Evolutionary conservation across 495 filamentous ascomycete species (phyloP).

Genomic region (Aspergillus hancockii): DNA sequence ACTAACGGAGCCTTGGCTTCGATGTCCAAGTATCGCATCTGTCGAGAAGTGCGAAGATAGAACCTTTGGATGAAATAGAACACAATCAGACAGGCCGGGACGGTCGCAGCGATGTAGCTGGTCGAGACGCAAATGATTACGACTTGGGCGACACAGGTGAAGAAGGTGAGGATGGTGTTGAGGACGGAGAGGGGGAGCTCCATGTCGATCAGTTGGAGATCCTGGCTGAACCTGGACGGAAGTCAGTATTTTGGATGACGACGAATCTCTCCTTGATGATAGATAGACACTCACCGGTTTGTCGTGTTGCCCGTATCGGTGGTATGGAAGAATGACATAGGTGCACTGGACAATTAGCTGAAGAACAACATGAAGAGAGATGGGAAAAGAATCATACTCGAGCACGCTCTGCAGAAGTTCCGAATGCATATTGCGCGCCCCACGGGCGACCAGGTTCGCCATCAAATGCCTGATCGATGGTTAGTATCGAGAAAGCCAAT

Average conservation of each 20-base stretch:
- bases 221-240: slow-evolving; percentile 30
- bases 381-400: not conserved
- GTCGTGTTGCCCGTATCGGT: slow-evolving; percentile 28
- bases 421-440: not conserved
- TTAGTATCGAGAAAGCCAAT: not conserved
- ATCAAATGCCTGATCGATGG: not conserved
- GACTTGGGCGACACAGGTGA: slow-evolving; percentile 39
- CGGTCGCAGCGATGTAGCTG: slow-evolving; percentile 36
- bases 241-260: slow-evolving; percentile 28
- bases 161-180: slow-evolving; percentile 31
- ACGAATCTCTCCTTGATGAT: slow-evolving; percentile 20
- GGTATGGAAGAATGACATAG: slow-evolving; percentile 10
- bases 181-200: slow-evolving; percentile 39
- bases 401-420: not conserved
- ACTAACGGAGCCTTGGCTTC: slow-evolving; percentile 56
- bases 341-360: not conserved
- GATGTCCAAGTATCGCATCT: slow-evolving; percentile 57
- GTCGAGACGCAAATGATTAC: slow-evolving; percentile 42
- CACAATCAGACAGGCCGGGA: slow-evolving; percentile 37
- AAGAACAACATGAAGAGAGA: not conserved
- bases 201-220: slow-evolving; percentile 54
- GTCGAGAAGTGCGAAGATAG: slow-evolving; percentile 59
- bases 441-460: not conserved
- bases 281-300: not conserved
- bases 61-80: slow-evolving; percentile 52